phyloP scores from a whole-genome alignment of 2,329 filamentous ascomycete species.

The Aspergillus sp. region DNA sequence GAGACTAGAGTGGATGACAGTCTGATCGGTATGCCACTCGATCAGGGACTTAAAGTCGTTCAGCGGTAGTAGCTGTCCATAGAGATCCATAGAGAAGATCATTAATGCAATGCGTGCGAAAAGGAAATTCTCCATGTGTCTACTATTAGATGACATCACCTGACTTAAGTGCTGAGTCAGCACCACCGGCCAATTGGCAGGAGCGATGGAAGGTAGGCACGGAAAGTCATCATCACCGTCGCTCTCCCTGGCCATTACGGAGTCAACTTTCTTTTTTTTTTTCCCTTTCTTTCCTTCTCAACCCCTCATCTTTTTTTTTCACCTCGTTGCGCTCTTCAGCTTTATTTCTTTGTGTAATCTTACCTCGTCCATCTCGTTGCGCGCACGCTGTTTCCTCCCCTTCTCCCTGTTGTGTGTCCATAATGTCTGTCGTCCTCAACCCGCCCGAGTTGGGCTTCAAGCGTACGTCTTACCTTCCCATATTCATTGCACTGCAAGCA shows the following conservation, averaged over 20 bases:
- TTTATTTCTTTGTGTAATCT: neutral
- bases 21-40: neutral
- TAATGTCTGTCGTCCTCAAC: slow-evolving; percentile 92
- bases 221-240: slow-evolving; percentile 8
- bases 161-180: slow-evolving; percentile 23
- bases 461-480: slow-evolving; percentile 48
- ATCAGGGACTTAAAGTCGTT: neutral
- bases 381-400: slow-evolving; percentile 2
- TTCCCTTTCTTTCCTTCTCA: neutral
- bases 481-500: slow-evolving; percentile 2
- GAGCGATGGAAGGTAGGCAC: slow-evolving; percentile 9
- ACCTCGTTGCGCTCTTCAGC: slow-evolving; percentile 4
- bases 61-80: neutral
- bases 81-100: neutral
- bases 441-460: slow-evolving; percentile 88
- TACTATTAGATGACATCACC: slow-evolving; percentile 27
- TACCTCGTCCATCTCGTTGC: neutral
- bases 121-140: neutral
- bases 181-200: slow-evolving; percentile 10
- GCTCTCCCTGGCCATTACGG: neutral
- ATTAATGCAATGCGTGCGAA: neutral
- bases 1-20: neutral
- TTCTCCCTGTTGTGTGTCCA: slow-evolving; percentile 23
- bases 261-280: neutral
- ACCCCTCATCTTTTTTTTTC: slow-evolving; percentile 6